Evolutionary conservation across 73 alveolate species (phyloP).

Genomic region (Paramecium caudatum): DNA sequence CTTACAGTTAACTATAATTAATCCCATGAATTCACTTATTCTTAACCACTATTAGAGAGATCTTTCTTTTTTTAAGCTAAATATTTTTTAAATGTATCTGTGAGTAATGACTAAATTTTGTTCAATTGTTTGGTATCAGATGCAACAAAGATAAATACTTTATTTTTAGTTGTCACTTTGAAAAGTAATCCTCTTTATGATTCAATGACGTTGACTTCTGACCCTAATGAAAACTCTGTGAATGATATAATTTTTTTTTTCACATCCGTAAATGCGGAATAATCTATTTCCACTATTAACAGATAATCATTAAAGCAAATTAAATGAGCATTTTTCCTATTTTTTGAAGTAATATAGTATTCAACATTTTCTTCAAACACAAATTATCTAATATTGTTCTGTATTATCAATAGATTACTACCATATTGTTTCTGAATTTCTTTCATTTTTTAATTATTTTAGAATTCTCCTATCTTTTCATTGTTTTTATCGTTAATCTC

Average conservation of each 20-base stretch:
- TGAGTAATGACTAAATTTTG: background rate
- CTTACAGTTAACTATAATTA: background rate
- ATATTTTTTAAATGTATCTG: background rate
- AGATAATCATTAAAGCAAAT: background rate
- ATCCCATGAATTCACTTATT: background rate
- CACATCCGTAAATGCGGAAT: background rate
- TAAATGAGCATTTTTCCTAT: background rate
- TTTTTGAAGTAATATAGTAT: background rate
- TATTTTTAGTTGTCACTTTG: constrained; percentile 6
- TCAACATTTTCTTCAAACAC: background rate
- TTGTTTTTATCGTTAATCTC: constrained; percentile 6
- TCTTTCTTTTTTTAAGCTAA: background rate
- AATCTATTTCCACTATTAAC: background rate
- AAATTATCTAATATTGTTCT: background rate
- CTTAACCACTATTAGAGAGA: background rate
- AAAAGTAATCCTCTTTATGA: background rate
- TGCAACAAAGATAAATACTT: constrained; percentile 21
- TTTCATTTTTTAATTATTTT: constrained; percentile 33
- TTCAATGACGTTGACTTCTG: background rate
- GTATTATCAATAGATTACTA: background rate
- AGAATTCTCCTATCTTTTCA: background rate
- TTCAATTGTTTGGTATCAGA: background rate
- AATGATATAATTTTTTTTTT: background rate
- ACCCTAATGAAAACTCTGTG: constrained; percentile 3
- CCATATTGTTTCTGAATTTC: constrained; percentile 6